A percentile compares a stretch with the other conserved stretches of the same genome.
phyloP scores from a whole-genome alignment of 305 asterid genomes.

The Fraxinus greggii region DNA sequence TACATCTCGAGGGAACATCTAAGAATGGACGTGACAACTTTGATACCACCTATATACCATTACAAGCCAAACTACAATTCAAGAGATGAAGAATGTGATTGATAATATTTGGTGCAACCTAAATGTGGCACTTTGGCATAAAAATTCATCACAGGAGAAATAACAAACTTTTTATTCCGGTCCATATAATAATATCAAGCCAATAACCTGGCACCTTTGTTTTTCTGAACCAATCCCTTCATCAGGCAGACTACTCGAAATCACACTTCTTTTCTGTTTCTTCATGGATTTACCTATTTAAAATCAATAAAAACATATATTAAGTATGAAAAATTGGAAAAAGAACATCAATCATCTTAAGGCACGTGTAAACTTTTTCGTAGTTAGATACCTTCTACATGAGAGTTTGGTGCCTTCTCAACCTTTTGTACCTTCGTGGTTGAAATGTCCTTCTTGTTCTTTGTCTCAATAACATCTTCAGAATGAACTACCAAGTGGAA shows the following conservation, averaged over 20 bases:
- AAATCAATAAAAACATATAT: constrained; percentile 21
- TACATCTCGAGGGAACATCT: not conserved
- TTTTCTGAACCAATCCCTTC: constrained; percentile 54
- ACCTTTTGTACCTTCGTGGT: constrained; percentile 14
- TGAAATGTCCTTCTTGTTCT: constrained; percentile 30
- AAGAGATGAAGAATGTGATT: not conserved
- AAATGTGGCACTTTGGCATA: not conserved
- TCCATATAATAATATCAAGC: not conserved
- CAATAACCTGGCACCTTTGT: constrained; percentile 55
- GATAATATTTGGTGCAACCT: not conserved
- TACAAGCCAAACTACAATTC: not conserved
- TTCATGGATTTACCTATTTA: constrained; percentile 33
- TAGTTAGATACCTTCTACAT: constrained; percentile 49
- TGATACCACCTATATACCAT: not conserved
- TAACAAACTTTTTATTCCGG: not conserved
- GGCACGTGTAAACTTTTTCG: constrained; percentile 12
- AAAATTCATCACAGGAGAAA: not conserved
- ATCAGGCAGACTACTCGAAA: constrained; percentile 33
- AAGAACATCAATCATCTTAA: not conserved
- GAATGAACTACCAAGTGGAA: constrained; percentile 32
- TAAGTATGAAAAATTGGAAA: not conserved
- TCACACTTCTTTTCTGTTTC: constrained; percentile 33
- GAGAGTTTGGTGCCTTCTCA: constrained; percentile 37
- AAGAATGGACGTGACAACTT: not conserved
- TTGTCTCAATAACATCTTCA: constrained; percentile 36